Evolutionary conservation across 2,329 filamentous ascomycete genomes (phyloP), one percentile per base, ranked within the genome.

Genomic region (Stachybotrys elegans): DNA sequence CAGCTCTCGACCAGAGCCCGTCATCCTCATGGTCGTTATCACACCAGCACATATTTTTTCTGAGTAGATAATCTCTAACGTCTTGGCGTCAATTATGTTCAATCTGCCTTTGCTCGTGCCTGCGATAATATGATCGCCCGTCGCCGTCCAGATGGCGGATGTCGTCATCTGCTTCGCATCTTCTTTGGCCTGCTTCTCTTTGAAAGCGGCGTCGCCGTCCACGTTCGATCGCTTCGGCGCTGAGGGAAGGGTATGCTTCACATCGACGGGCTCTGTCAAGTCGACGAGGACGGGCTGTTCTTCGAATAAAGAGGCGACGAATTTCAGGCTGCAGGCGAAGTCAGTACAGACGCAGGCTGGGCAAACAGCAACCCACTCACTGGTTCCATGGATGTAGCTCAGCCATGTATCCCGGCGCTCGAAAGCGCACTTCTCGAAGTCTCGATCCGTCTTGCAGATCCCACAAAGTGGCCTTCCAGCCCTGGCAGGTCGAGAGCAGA

Each of bases 381-480:
- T 90, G 86, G 51, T 95, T 89, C 68, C 81, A 85, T 4, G 93
- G 92, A 65, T 98, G 89, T 45, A 98, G 73, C 68, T 98, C 93
- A 4, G 92, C 94, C 55, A 94, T 95, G 68, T 96, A 98, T 25
- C 95, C 88, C 1, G 92, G 90, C 4, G 91, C 89, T 52, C 92
- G 84, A 59, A 98, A 95, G 52, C 90, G 86, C 56, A 96, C 86
- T 54, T 88, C 91, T 52, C 91, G 84, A 57, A 91, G 72, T 47
- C 87, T 74, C 59, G 85, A 76, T 38, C 79, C 75, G 47, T 80
- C 73, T 43, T 78, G 78, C 46, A 98, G 72, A 65, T 98, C 93
- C 93, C 93, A 98, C 1, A 98, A 75, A 41, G 95, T 90, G 50
- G 87, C 91, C 67, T 94, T 95, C 88, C 92, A 97, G 58, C 95